Conservation (phyloP, 805 yeast species). For the Myxozyma geophila region DNA sequence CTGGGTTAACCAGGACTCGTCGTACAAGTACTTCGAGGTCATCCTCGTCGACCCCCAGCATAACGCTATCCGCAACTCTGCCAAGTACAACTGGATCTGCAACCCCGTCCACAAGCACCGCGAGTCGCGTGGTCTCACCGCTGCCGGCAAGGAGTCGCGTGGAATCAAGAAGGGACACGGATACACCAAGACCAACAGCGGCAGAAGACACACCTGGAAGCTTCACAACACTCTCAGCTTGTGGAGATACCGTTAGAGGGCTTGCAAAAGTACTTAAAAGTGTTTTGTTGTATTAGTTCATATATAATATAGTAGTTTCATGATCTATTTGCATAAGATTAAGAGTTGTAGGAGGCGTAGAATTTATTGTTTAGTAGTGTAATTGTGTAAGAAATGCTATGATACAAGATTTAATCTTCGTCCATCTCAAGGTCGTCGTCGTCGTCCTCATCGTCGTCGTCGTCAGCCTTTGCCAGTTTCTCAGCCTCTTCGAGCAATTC, state of each 20-base stretch:
- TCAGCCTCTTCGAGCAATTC: slow-evolving; percentile 82
- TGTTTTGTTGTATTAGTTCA: not conserved
- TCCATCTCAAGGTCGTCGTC: slow-evolving; percentile 50
- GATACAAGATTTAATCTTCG: slow-evolving; percentile 25
- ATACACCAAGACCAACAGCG: slow-evolving; percentile 97
- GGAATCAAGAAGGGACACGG: slow-evolving; percentile 99
- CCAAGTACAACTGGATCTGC: slow-evolving; percentile 99
- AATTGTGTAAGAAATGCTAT: slow-evolving; percentile 9
- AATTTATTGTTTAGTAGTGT: no score
- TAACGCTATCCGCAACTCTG: slow-evolving; percentile 98
- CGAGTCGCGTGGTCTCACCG: slow-evolving; percentile 98
- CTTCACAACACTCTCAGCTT: slow-evolving; percentile 96
- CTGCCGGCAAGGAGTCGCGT: slow-evolving; percentile 98
- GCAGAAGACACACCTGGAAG: slow-evolving; percentile 96
- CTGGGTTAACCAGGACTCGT: slow-evolving; percentile 99
- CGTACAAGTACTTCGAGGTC: slow-evolving; percentile 99
- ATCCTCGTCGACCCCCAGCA: slow-evolving; percentile 94
- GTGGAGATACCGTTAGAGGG: slow-evolving; percentile 98
- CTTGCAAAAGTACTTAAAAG: slow-evolving; percentile 11
- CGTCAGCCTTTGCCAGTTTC: slow-evolving; percentile 79
- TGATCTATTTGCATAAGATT: no score
- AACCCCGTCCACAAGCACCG: slow-evolving; percentile 99
- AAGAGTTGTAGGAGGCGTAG: no score
- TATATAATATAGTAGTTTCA: not conserved
- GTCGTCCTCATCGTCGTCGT: slow-evolving; percentile 74